Percentiles rank a stretch among this genome's conserved stretches.
Evolutionary conservation across 2,329 filamentous ascomycete genomes (phyloP).

Genomic region (Pezicula carpinea): DNA sequence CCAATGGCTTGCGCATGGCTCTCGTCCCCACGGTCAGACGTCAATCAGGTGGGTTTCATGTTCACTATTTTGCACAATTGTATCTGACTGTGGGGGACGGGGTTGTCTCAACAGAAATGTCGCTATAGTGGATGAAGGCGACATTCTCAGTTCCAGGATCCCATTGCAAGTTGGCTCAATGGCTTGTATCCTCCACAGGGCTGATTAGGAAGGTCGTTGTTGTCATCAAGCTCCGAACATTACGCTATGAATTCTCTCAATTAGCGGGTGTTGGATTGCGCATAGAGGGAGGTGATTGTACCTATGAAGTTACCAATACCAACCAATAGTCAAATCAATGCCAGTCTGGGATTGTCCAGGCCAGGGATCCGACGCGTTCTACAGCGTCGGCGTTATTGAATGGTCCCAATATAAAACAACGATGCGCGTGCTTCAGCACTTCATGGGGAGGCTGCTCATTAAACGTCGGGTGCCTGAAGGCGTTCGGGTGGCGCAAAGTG

Average conservation of each 20-base stretch:
- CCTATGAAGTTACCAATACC: too few relatives aligned
- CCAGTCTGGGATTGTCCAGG: too few relatives aligned
- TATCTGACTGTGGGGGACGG: constrained; percentile 33
- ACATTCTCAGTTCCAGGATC: constrained; percentile 18
- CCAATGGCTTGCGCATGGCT: constrained; percentile 37
- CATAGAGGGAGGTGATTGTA: too few relatives aligned
- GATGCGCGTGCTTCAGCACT: too few relatives aligned
- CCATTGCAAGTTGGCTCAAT: neutral
- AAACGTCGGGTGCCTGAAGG: too few relatives aligned
- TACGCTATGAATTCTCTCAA: neutral
- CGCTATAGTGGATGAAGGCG: constrained; percentile 30
- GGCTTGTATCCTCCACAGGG: neutral
- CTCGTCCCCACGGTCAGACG: constrained; percentile 31
- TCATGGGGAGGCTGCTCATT: too few relatives aligned
- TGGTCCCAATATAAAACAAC: too few relatives aligned
- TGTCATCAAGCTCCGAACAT: neutral
- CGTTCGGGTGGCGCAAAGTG: too few relatives aligned
- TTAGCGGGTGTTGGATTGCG: too few relatives aligned
- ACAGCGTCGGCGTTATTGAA: too few relatives aligned
- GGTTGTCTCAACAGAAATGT: constrained; percentile 41
- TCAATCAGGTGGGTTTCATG: constrained; percentile 28
- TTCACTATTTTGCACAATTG: constrained; percentile 36
- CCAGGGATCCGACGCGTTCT: too few relatives aligned
- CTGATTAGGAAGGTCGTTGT: neutral
- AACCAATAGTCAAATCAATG: too few relatives aligned